Base-by-base conservation (phyloP, 78 protist genomes). In the Monocercomonoides exilis region DNA sequence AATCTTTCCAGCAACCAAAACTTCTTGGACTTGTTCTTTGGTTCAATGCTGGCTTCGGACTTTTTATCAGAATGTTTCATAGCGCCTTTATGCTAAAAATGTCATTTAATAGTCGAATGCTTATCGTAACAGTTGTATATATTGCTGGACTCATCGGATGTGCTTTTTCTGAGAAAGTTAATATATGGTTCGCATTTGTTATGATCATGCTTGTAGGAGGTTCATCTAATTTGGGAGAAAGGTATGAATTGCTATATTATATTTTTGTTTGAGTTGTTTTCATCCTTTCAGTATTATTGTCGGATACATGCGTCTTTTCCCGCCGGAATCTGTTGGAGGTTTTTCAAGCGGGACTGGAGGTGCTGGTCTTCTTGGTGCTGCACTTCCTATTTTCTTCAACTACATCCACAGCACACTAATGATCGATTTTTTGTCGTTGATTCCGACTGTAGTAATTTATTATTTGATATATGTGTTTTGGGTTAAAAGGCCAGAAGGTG, bases 311-410 rank as follows among this genome's bases (percentile, higher is more conserved):
- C 1, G 3, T 29, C 1, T 3, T 2, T 81, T 4, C 85, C 2
- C 85, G 1, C 45, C 85, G 5, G 45, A 81, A 2, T 4, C 85
- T 1, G 85, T 81, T 1, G 85, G 45, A 35, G 85, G 85, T 81
- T 81, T 2, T 29, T 43, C 63, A 3, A 38, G 45, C 45, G 85
- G 85, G 2, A 81, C 85, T 1, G 85, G 85, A 2, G 1, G 38
- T 36, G 85, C 85, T 2, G 85, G 85, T 33, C 63, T 81, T 2
- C 35, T 2, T 1, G 85, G 45, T 36, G 2, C 85, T 11, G 70
- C 38, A 54, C 70, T 54, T 11, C 38, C 21, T 21, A 29, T 54
- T 21, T 21, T 54, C 21, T 21, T 54, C 11, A 54, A 54, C 70
- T 11, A 11, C 21, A 11, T 54, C 38, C 11, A 54, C 21, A 21